A percentile compares a stretch with the other conserved stretches of the same genome.
Evolutionary conservation across 2,329 filamentous ascomycete species (phyloP).

Genomic region (Ceratocystis lukuohia): DNA sequence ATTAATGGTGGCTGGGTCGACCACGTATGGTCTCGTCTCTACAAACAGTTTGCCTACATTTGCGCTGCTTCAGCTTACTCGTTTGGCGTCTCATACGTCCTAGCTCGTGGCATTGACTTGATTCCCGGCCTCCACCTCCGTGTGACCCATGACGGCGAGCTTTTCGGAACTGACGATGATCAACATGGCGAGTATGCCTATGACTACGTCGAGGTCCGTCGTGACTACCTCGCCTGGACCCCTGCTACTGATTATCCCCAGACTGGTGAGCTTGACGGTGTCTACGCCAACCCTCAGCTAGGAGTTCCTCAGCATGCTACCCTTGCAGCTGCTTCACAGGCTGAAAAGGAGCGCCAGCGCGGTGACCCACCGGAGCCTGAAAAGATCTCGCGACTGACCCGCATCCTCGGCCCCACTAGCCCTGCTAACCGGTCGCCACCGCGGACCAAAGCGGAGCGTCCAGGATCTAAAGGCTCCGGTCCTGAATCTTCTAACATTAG

Average conservation of each 20-base stretch:
- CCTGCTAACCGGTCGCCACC: not conserved
- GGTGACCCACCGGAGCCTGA: conserved; percentile 9
- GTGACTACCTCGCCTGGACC: conserved; percentile 80
- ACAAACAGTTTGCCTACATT: conserved; percentile 70
- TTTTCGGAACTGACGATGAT: conserved; percentile 80
- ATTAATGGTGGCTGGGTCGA: conserved; percentile 58
- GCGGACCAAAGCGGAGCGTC: conserved; percentile 9
- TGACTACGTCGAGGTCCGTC: conserved; percentile 78
- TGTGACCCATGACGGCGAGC: conserved; percentile 67
- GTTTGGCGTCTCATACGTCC: conserved; percentile 58
- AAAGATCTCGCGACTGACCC: conserved; percentile 23
- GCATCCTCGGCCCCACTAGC: conserved; percentile 13
- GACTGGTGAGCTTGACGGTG: conserved; percentile 34
- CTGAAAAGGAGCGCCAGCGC: conserved; percentile 20
- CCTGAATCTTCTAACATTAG: not conserved
- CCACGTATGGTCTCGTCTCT: conserved; percentile 59
- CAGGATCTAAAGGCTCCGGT: not conserved
- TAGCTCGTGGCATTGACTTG: conserved; percentile 62
- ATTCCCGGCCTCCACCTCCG: conserved; percentile 68
- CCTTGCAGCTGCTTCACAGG: conserved; percentile 26
- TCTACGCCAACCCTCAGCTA: conserved; percentile 50
- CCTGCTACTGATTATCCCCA: conserved; percentile 35
- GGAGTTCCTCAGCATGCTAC: conserved; percentile 53
- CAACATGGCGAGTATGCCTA: conserved; percentile 84
- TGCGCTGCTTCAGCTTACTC: conserved; percentile 51